Percentiles rank a stretch among this genome's conserved stretches.
These are phyloP conservation scores for Biscogniauxia marginata DNA, from an alignment of 2,329 filamentous ascomycete species.

Conservation along the genomic window DNA sequence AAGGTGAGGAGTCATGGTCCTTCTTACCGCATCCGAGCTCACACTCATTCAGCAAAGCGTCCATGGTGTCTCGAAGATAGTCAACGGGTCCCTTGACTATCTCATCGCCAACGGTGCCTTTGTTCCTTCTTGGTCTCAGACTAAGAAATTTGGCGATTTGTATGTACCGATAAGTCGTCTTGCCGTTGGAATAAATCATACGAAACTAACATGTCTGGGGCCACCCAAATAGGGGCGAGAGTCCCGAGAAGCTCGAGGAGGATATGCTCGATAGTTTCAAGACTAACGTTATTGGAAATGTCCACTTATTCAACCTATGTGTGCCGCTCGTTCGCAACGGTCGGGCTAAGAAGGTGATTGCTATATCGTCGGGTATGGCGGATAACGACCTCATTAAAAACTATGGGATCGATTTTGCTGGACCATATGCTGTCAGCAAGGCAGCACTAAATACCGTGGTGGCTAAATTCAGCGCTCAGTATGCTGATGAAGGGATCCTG, in stretches of 20 bases:
- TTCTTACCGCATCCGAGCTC: too few relatives aligned
- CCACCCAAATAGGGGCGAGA: slow-evolving; percentile 22
- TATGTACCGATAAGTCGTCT: slow-evolving; percentile 16
- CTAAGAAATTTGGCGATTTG: slow-evolving; percentile 37
- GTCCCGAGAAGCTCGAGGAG: slow-evolving; percentile 35
- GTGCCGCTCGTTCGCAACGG: slow-evolving; percentile 52
- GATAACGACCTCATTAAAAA: slow-evolving; percentile 37
- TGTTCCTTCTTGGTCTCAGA: slow-evolving; percentile 31
- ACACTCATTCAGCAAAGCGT: slow-evolving; percentile 20
- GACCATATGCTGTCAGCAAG: slow-evolving; percentile 46
- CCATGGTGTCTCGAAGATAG: slow-evolving; percentile 27
- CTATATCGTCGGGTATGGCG: slow-evolving; percentile 47
- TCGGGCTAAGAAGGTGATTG: slow-evolving; percentile 51
- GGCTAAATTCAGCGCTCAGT: slow-evolving; percentile 42
- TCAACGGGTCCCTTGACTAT: slow-evolving; percentile 45
- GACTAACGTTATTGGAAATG: slow-evolving; percentile 49
- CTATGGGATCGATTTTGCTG: slow-evolving; percentile 43
- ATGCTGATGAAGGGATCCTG: slow-evolving; percentile 43
- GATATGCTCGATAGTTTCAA: slow-evolving; percentile 37
- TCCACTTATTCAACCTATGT: slow-evolving; percentile 53
- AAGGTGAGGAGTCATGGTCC: too few relatives aligned
- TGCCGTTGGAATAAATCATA: neutral
- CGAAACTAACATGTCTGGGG: neutral
- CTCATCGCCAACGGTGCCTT: slow-evolving; percentile 51
- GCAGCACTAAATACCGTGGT: slow-evolving; percentile 19